Base-by-base conservation (phyloP, 176 grass and related monocot species). In the Neostapfia colusana region DNA sequence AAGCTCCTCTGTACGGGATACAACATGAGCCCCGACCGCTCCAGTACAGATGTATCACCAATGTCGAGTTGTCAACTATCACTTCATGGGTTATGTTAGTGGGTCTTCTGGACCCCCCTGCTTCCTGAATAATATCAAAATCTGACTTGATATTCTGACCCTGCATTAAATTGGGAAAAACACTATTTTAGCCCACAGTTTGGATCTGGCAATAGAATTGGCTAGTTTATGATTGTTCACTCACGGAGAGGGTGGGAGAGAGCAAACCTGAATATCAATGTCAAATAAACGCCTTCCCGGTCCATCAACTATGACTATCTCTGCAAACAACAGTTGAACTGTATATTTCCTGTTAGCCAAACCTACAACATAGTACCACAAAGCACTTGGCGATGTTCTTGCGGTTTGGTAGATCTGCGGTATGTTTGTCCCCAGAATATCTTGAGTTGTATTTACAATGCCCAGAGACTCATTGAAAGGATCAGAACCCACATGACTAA, bases 31-130 rank as follows among this genome's bases (percentile, higher is more conserved):
- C 89, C 7, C 80, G 80, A 23, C 89, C 89, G 42, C 27, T 73
- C 89, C 89, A 91, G 18, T 88, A 75, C 20, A 91, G 66, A 91
- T 91, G 82, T 75, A 92, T 83, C 36, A 48, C 75, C 36, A 92
- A 28, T 8, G 80, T 53, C 0, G 54, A 57, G 16, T 74, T 67
- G 16, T 58, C 34, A 24, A 83, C 70, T 3, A 27, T 63, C 14
- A 41, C 79, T 72, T 79, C 65, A 8, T 35, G 34, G 13, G 68
- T 81, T 43, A 82, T 79, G 45, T 57, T 89, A 24, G 27, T 87
- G 48, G 73, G 0, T 78, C 1, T 82, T 34, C 58, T 14, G 40
- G 24, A 6, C 4, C 79, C 79, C 16, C 67, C 40, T 20, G 85
- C 73, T 77, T 77, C 79, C 58, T 82, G 57, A 50, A 20, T 25